Evolutionary conservation across 345 rosid genomes (phyloP).

Genomic region (Populus nigra): DNA sequence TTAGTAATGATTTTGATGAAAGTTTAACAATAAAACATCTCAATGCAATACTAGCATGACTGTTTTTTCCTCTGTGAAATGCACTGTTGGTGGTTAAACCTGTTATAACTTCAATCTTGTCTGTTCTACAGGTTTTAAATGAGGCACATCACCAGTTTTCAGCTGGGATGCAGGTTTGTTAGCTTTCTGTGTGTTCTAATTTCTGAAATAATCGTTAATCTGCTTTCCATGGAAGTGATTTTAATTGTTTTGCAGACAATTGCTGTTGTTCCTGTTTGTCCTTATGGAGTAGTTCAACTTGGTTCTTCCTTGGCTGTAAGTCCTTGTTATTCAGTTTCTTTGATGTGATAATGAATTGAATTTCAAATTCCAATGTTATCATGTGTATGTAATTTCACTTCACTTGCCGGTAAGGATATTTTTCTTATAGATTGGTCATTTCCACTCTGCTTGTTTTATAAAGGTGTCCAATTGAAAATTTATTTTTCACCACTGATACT

Average conservation of each 20-base stretch:
- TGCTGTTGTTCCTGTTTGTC: slow-evolving; percentile 74
- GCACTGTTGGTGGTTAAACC: background rate
- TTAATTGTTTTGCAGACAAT: slow-evolving; percentile 53
- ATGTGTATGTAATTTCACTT: background rate
- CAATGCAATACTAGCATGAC: background rate
- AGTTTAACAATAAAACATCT: background rate
- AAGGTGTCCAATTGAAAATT: background rate
- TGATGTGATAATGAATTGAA: background rate
- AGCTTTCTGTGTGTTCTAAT: slow-evolving; percentile 10
- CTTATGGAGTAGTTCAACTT: slow-evolving; percentile 88
- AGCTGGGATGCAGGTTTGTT: slow-evolving; percentile 83
- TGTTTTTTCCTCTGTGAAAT: background rate
- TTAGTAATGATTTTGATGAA: background rate
- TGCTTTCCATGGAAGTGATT: slow-evolving; percentile 15
- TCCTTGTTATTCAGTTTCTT: background rate
- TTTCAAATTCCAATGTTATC: background rate
- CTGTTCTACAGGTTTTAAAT: slow-evolving; percentile 52
- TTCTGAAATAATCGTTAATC: background rate
- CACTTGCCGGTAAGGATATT: background rate
- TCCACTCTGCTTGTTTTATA: background rate
- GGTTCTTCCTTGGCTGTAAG: slow-evolving; percentile 82
- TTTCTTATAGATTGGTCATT: background rate
- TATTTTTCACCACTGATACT: background rate
- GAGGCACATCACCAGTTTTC: slow-evolving; percentile 81
- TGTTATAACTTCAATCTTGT: slow-evolving; percentile 13